These are phyloP conservation scores for Crithidia brevicula DNA, from an alignment of 208 protist genomes.

Conservation along the genomic window DNA sequence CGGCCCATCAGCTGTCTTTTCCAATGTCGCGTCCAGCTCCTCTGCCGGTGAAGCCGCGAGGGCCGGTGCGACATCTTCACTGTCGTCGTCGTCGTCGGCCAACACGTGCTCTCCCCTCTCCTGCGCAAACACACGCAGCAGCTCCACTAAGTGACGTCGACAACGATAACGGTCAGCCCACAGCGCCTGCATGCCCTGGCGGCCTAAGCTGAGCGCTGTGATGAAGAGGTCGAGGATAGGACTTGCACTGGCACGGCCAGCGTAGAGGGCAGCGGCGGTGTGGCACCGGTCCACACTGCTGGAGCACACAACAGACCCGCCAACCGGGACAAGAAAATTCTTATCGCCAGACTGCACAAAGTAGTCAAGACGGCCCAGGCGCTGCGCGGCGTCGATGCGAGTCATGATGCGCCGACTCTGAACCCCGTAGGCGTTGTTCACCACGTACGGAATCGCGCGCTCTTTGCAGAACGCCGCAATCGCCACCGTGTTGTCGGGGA, in stretches of 20 bases:
- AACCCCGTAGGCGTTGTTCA: conserved; percentile 99
- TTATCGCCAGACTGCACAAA: conserved; percentile 98
- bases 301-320: conserved; percentile 76
- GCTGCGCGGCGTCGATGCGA: conserved; percentile 69
- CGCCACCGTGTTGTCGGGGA: conserved; percentile 94
- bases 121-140: conserved; percentile 57
- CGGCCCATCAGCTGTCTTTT: too few species aligned
- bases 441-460: conserved; percentile 91
- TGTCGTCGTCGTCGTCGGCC: conserved; percentile 1
- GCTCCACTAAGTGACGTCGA: conserved; percentile 33
- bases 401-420: conserved; percentile 90
- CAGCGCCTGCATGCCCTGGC: conserved; percentile 67
- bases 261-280: conserved; percentile 72
- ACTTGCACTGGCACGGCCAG: conserved; percentile 92
- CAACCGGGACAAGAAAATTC: conserved; percentile 99
- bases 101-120: conserved; percentile 53
- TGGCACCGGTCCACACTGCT: conserved; percentile 23
- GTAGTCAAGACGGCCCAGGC: conserved; percentile 90
- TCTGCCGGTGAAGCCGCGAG: background rate
- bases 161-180: conserved; percentile 74
- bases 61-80: background rate
- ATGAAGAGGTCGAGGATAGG: conserved; percentile 97
- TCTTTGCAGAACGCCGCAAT: conserved; percentile 90
- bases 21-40: too few species aligned
- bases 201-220: conserved; percentile 95